Evolutionary conservation across 2,329 filamentous ascomycete genomes (phyloP).

Genomic region (Metarhizium guizhouense): DNA sequence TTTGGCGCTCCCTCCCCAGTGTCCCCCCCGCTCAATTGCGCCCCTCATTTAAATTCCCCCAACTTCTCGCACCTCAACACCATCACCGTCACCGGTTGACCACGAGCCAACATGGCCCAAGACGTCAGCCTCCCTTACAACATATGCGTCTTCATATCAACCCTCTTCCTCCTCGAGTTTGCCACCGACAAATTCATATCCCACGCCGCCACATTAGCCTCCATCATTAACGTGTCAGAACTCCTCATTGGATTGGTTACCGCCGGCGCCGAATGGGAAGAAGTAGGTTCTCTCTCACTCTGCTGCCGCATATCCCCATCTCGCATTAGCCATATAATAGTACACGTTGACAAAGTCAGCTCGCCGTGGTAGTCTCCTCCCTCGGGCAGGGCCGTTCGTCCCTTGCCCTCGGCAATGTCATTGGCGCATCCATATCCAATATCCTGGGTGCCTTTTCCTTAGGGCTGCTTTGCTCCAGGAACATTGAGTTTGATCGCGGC

Average conservation of each 20-base stretch:
- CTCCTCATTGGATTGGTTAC: conserved; percentile 42
- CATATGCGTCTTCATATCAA: conserved; percentile 30
- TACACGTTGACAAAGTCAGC: conserved; percentile 12
- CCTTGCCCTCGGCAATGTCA: conserved; percentile 43
- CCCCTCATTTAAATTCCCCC: not conserved
- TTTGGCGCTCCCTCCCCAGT: too few relatives aligned
- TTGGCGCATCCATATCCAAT: conserved; percentile 46
- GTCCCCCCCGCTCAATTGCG: not conserved
- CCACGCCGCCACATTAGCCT: conserved; percentile 38
- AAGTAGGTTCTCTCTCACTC: conserved; percentile 24
- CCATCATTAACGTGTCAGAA: conserved; percentile 32
- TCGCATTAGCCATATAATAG: not conserved
- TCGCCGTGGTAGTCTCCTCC: conserved; percentile 39
- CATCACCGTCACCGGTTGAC: not conserved
- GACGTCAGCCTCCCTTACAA: conserved; percentile 23
- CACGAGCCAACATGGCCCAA: not conserved
- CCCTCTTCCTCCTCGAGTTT: conserved; percentile 39
- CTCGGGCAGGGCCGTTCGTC: conserved; percentile 35
- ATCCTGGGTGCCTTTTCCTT: conserved; percentile 47
- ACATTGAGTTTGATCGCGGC: conserved; percentile 33
- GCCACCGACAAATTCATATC: conserved; percentile 44
- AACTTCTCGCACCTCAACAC: not conserved
- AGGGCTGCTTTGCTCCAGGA: conserved; percentile 33
- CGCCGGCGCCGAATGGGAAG: conserved; percentile 46
- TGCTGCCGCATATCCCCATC: not conserved